A percentile compares a stretch with the other conserved stretches of the same genome.
Evolutionary conservation across 306 rosid genomes (phyloP).

Genomic region (Glycine latifolia): DNA sequence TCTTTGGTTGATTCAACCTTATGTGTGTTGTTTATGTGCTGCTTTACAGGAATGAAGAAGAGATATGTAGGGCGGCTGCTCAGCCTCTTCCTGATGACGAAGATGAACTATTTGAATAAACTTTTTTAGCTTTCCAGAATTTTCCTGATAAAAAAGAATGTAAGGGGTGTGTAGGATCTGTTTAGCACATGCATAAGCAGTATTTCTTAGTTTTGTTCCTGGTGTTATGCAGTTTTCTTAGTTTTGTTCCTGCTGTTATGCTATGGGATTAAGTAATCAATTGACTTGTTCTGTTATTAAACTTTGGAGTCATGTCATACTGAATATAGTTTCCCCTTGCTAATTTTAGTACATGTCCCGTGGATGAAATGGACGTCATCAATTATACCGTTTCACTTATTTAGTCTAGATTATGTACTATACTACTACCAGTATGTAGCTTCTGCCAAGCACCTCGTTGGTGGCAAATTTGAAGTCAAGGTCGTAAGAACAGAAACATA

Average conservation of each 20-base stretch:
- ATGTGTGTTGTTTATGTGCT: neutral
- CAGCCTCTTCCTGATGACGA: conserved; percentile 83
- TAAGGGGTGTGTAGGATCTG: neutral
- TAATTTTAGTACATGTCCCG: neutral
- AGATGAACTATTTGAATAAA: conserved; percentile 60
- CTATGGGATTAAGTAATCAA: conserved; percentile 1
- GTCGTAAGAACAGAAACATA: neutral
- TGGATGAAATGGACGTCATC: neutral
- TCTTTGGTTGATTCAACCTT: conserved; percentile 11
- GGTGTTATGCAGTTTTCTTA: no score
- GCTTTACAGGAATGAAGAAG: conserved; percentile 65
- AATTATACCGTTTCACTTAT: neutral
- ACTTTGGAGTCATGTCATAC: neutral
- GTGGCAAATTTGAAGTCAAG: neutral
- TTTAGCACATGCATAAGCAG: conserved; percentile 19
- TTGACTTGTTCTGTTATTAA: conserved; percentile 3
- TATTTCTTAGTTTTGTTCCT: conserved; percentile 1
- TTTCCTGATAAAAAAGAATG: neutral
- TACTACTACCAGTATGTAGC: neutral
- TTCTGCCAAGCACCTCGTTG: neutral
- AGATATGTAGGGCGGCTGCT: conserved; percentile 57
- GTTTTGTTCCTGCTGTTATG: neutral
- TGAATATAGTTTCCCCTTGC: neutral
- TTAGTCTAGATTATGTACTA: no score
- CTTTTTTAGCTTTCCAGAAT: conserved; percentile 6